Base-by-base conservation (phyloP, 176 grass and related monocot species). In the Carex myosuroides region DNA sequence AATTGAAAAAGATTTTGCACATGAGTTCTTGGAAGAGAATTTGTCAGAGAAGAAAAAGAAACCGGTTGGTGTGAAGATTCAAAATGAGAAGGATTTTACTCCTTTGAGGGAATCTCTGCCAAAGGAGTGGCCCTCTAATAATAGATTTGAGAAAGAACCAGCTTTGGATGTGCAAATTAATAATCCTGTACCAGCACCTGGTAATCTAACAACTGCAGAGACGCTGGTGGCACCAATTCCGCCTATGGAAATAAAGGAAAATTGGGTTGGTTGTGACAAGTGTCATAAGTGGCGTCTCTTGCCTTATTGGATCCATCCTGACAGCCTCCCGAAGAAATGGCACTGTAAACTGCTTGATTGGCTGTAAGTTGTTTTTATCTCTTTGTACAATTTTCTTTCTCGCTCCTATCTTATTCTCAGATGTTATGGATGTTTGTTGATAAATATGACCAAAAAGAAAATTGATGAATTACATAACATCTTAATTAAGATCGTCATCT, bases 181-280 rank as follows among this genome's bases (percentile, higher is more conserved):
- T 83, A 84, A 89, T 83, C 59, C 79, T 85, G 72, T 88, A 82
- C 89, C 82, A 79, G 90, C 71, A 88, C 84, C 79, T 71, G 61
- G 70, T 60, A 86, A 86, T 92, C 81, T 70, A 77, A 79, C 89
- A 73, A 78, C 86, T 83, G 61, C 83, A 78, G 88, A 85, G 73
- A 13, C 52, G 17, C 2, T 33, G 52, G 35, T 64, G 64, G 39
- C 63, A 39, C 85, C 74, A 79, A 57, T 84, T 81, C 79, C 81
- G 5, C 86, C 92, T 22, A 82, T 90, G 11, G 84, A 95, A 81
- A 98, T 98, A 86, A 48, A 99, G 39, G 96, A 99, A 82, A 73
- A 94, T 86, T 99, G 96, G 96, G 96, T 99, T 79, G 71, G 60
- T 84, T 99, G 96, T 92, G 96, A 99, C 78, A 99, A 89, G 86